Base-by-base conservation (phyloP, 805 yeast species). In the Ogataea polymorpha region DNA sequence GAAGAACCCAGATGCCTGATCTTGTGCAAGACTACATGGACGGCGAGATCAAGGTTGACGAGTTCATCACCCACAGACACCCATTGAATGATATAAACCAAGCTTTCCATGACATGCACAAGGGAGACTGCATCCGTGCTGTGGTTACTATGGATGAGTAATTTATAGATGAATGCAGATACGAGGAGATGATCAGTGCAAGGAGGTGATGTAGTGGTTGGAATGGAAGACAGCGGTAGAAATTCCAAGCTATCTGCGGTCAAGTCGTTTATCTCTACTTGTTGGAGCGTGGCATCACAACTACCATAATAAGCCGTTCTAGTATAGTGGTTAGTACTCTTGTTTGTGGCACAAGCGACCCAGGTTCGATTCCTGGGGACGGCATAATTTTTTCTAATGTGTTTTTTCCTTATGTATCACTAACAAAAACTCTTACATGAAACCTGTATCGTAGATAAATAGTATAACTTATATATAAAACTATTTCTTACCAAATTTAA, bases 101-200 rank as follows among this genome's bases (percentile, higher is more conserved):
- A 44, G 98, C 97, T 16, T 90, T 93, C 64, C 91, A 88, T 41
- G 96, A 89, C 65, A 84, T 93, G 88, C 96, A 91, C 67, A 70
- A 78, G 44, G 99, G 99, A 61, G 83, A 79, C 59, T 88, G 96
- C 71, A 80, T 93, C 66, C 86, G 99, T 71, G 93, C 97, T 18
- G 96, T 93, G 39, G 49, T 63, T 39, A 59, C 58, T 37, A 63
- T 63, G 67, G 54, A 55, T 30, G 48, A 44, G 40, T 44, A 30
- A 21, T 23, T 32, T 27, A 39, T 39, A 39, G 37, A 39, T 32
- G 39, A 35, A 35, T 32, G 41, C 20, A 17, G 24, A 30, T n/a
- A 12, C 29, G 33, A 21, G 32, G 32, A 29, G 32, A 29, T 16
- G 32, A 29, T 9, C 11, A 11, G n/a, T 32, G 27, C 16, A 15